Conservation (phyloP, 2,329 filamentous ascomycete species). For the Sclerotinia spermophila region DNA sequence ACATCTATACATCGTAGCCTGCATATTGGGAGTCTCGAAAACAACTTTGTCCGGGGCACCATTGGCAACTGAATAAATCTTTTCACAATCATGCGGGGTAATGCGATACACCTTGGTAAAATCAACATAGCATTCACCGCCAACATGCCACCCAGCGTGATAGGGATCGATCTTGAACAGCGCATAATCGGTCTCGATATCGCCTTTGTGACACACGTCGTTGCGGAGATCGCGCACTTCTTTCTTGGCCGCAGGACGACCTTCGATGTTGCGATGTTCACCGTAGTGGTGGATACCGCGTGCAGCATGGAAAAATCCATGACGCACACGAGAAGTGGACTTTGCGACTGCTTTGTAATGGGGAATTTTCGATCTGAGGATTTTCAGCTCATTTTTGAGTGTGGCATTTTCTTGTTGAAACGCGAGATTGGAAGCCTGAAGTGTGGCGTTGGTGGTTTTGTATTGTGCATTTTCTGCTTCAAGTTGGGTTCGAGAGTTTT, state of each 20-base stretch:
- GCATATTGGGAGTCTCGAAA: background rate
- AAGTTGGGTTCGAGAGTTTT: background rate
- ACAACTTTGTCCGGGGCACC: background rate
- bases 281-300: background rate
- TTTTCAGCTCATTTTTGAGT: background rate
- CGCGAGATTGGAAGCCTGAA: accelerated
- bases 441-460: accelerated
- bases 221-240: background rate
- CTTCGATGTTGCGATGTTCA: background rate
- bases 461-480: background rate
- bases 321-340: background rate
- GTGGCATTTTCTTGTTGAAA: background rate
- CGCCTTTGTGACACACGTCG: background rate
- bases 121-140: background rate
- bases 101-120: background rate
- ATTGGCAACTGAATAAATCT: background rate
- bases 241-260: background rate
- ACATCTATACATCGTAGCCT: background rate
- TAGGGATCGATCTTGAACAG: background rate
- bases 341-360: background rate
- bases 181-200: background rate
- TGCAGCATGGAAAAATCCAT: background rate
- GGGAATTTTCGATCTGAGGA: no score
- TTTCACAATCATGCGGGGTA: background rate
- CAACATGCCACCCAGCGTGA: background rate